Evolutionary conservation across 164 flowering plant species (phyloP).

Genomic region (Stephania yunnanensis): DNA sequence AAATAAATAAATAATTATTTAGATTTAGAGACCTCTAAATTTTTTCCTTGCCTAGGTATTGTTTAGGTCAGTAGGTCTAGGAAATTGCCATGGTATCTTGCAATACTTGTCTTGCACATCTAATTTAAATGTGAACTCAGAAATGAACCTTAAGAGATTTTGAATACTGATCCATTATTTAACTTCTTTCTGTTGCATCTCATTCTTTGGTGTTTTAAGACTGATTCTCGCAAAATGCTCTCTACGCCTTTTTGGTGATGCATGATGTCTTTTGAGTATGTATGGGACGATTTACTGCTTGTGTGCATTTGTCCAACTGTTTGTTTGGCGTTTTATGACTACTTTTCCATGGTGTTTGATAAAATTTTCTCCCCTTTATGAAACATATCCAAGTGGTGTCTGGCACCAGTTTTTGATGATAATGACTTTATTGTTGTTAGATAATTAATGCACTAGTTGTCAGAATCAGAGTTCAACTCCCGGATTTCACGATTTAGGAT

Average conservation of each 20-base stretch:
- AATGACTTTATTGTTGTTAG: too few relatives aligned
- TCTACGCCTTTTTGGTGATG: neutral
- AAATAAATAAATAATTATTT: too few relatives aligned
- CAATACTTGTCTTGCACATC: neutral
- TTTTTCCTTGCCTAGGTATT: too few relatives aligned
- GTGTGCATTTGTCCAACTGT: neutral
- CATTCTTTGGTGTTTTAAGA: neutral
- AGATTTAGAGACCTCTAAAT: too few relatives aligned
- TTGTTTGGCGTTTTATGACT: too few relatives aligned
- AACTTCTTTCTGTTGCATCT: neutral
- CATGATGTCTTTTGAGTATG: neutral
- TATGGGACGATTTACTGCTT: neutral
- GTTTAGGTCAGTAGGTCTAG: too few relatives aligned
- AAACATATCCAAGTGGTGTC: neutral
- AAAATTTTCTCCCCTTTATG: neutral
- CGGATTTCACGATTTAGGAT: too few relatives aligned
- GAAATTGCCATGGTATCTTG: too few relatives aligned
- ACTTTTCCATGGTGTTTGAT: neutral
- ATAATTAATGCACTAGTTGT: too few relatives aligned
- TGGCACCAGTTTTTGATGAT: neutral
- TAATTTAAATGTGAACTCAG: neutral
- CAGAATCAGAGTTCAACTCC: too few relatives aligned
- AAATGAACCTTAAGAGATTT: neutral
- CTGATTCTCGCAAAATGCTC: neutral
- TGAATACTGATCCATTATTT: neutral